Evolutionary conservation across 164 flowering plant genomes (phyloP), one percentile per base, ranked within the genome.

Genomic region (Nelumbo lutea): DNA sequence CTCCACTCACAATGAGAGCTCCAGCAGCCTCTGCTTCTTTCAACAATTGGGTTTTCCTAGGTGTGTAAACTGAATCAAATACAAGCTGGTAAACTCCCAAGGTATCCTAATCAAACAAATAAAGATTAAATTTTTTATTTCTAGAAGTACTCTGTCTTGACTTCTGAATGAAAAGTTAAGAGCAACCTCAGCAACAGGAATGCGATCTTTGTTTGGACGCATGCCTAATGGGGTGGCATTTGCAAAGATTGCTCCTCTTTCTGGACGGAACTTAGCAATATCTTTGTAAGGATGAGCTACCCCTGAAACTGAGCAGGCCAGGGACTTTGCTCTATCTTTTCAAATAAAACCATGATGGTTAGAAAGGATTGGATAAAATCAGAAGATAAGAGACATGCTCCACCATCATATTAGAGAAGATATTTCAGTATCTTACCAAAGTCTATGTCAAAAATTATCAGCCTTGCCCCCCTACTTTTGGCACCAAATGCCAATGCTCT

Each of bases 401-500:
- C 52, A 10, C 3, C 42, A 42, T 42, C 57, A 62, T 62, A 46
- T 11, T 58, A 60, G 3, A 27, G 41, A 27, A 41, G 40, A 42
- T 10, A 59, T 1, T 46, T 43, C 41, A 58, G 62, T 45, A 7
- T 13, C 14, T 40, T 86, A 86, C 93, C 83, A 68, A 72, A 81
- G 70, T 78, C 82, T 61, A 80, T 67, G 78, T 88, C 81, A 61
- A 79, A 81, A 67, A 88, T 69, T 39, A 83, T 70, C 5, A 87
- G 47, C 2, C 79, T 65, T 8, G 90, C 90, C 56, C 88, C 88
- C 73, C 85, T 81, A 60, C 61, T 77, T 78, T 82, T 85, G 48
- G 89, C 93, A 58, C 93, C 93, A 65, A 82, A 84, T 7, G 93
- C 89, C 27, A 88, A 64, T 68, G 93, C 90, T 74, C 85, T 80